phyloP scores from a whole-genome alignment of 2,329 filamentous ascomycete genomes.

The Chrysoporthe austroafricana region DNA sequence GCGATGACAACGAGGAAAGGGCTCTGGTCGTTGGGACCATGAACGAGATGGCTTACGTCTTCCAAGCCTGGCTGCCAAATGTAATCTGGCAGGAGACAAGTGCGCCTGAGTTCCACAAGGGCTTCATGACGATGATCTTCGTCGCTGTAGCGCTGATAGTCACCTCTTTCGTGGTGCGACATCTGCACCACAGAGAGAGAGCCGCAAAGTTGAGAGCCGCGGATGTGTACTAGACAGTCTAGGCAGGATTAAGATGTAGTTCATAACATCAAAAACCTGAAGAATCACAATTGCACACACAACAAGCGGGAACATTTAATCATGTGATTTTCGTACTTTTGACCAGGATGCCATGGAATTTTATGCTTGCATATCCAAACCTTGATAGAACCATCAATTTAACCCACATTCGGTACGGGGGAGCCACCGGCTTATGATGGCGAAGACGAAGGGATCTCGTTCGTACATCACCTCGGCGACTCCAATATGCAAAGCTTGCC shows the following conservation, averaged over 20 bases:
- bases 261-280: not conserved
- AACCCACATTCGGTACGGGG: too few species aligned
- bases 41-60: conserved; percentile 71
- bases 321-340: too few species aligned
- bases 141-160: conserved; percentile 9
- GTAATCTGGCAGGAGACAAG: conserved; percentile 69
- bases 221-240: not conserved
- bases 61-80: conserved; percentile 72
- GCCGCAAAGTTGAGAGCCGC: conserved; percentile 1
- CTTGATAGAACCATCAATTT: too few species aligned
- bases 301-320: too few species aligned
- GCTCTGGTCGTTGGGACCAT: conserved; percentile 67
- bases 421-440: too few species aligned
- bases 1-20: conserved; percentile 63
- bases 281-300: not conserved
- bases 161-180: conserved; percentile 10
- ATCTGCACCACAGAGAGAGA: conserved; percentile 14
- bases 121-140: conserved; percentile 23
- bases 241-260: not conserved
- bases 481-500: not conserved
- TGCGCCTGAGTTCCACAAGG: conserved; percentile 45
- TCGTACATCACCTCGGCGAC: not conserved
- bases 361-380: too few species aligned
- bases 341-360: too few species aligned
- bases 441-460: too few species aligned